Evolutionary conservation across 2,329 filamentous ascomycete genomes (phyloP).

Genomic region (Fusarium paranaense): DNA sequence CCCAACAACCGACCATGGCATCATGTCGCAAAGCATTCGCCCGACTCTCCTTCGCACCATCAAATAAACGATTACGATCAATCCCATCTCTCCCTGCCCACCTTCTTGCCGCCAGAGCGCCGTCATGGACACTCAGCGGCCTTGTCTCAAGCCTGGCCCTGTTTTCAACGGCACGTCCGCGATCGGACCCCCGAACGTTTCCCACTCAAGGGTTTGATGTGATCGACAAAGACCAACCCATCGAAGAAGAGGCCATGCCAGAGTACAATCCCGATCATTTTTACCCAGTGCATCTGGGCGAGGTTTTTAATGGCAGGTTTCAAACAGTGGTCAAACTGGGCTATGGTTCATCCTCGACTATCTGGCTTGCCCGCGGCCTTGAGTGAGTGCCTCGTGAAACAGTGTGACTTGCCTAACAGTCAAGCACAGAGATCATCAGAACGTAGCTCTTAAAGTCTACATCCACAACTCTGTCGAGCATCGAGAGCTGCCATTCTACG

Average conservation of each 20-base stretch:
- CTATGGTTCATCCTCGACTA: not conserved
- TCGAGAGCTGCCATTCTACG: not conserved
- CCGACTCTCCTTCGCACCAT: not conserved
- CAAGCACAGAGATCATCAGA: not conserved
- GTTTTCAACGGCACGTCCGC: not conserved
- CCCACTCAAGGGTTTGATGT: not conserved
- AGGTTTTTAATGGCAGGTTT: not conserved
- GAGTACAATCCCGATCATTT: not conserved
- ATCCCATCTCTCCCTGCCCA: not conserved
- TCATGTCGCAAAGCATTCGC: not conserved
- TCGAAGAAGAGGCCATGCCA: not conserved
- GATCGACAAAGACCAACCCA: not conserved
- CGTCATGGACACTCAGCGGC: not conserved
- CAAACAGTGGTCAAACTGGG: not conserved
- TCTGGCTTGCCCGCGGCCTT: not conserved
- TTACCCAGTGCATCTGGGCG: not conserved
- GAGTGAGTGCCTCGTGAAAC: not conserved
- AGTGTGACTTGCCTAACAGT: not conserved
- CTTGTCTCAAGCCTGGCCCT: not conserved
- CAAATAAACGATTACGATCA: not conserved
- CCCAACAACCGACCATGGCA: not conserved
- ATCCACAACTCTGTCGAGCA: not conserved
- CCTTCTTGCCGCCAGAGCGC: not conserved
- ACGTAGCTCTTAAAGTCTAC: not conserved
- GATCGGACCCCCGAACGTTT: not conserved